These are phyloP conservation scores for Tilletia horrida DNA, from an alignment of 1,284 basidiomycete genomes.

Conservation along the genomic window DNA sequence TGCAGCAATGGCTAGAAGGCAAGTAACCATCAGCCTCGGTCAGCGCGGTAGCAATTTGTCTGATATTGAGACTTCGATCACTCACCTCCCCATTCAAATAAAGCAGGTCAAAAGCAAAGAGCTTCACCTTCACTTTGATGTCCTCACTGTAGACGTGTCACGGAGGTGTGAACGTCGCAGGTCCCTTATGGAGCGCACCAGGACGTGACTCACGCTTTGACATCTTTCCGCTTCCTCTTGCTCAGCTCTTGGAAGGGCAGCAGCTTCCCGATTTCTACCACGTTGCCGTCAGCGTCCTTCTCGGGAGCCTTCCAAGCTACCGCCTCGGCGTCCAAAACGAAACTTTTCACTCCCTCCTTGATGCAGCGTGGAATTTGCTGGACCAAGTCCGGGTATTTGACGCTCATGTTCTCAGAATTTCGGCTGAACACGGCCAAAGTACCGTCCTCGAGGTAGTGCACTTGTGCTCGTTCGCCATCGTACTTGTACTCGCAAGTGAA, in stretches of 20 bases:
- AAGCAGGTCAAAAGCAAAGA: conserved; percentile 92
- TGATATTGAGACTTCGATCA: conserved; percentile 58
- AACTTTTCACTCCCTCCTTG: conserved; percentile 69
- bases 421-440: conserved; percentile 81
- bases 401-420: conserved; percentile 99
- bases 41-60: background rate
- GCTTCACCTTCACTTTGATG: conserved; percentile 88
- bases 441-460: conserved; percentile 36
- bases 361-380: conserved; percentile 77
- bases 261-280: conserved; percentile 60
- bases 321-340: conserved; percentile 92
- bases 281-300: conserved; percentile 26
- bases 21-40: background rate
- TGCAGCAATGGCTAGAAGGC: conserved; percentile 26
- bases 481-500: conserved; percentile 99
- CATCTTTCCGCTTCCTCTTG: conserved; percentile 92
- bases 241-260: conserved; percentile 98
- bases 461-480: conserved; percentile 92
- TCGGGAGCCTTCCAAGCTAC: conserved; percentile 82
- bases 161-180: background rate
- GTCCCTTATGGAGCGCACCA: background rate
- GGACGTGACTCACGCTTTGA: conserved; percentile 63
- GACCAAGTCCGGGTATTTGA: conserved; percentile 95
- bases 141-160: conserved; percentile 64
- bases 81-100: conserved; percentile 78